Evolutionary conservation across 1,139 yeast genomes (phyloP).

Genomic region (Yamadazyma trypodendri): DNA sequence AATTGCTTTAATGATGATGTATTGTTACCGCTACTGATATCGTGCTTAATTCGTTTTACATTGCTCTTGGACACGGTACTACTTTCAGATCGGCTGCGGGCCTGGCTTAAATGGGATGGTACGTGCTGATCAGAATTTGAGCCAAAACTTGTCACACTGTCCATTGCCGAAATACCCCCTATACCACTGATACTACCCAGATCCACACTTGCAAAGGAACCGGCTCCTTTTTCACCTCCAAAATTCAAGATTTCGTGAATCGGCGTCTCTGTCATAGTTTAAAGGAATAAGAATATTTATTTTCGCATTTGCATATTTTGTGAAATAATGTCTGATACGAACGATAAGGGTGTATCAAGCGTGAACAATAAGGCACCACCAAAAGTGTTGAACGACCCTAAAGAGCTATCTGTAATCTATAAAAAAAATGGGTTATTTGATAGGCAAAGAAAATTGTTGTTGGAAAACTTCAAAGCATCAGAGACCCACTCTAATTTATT

Average conservation of each 20-base stretch:
- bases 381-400: constrained; percentile 19
- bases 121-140: neutral
- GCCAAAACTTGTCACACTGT: neutral
- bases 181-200: too few relatives aligned
- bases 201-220: constrained; percentile 1
- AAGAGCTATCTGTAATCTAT: constrained; percentile 41
- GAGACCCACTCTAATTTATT: constrained; percentile 44
- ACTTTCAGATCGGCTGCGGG: constrained; percentile 10
- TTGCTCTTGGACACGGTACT: neutral
- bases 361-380: neutral
- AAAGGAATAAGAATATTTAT: neutral
- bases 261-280: neutral
- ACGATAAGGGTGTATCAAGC: too few relatives aligned
- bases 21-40: constrained; percentile 12
- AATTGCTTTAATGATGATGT: constrained; percentile 13
- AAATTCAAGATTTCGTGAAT: constrained; percentile 1
- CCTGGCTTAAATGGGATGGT: constrained; percentile 8
- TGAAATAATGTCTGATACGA: neutral
- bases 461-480: constrained; percentile 45
- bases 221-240: neutral
- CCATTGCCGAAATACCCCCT: too few relatives aligned
- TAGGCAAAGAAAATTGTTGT: constrained; percentile 39
- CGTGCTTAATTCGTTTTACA: constrained; percentile 2
- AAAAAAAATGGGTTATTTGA: constrained; percentile 55
- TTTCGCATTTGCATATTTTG: neutral